Conservation (phyloP, 805 yeast species). For the Candida cerambycidarum region DNA sequence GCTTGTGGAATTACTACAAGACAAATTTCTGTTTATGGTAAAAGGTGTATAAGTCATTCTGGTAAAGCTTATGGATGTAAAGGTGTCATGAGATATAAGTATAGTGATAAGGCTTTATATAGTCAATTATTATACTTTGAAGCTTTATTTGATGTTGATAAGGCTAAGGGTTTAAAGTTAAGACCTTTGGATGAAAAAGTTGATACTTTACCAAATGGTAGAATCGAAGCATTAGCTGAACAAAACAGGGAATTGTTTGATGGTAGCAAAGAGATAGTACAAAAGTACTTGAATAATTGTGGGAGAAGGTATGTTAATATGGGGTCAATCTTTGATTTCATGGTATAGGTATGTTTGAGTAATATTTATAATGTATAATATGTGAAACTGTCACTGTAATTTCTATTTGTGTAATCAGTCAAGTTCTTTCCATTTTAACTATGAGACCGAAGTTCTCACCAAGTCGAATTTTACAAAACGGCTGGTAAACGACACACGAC, state of each 20-base stretch:
- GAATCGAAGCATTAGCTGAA: conserved; percentile 71
- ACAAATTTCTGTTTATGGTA: conserved; percentile 87
- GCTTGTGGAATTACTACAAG: conserved; percentile 79
- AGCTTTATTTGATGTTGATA: conserved; percentile 77
- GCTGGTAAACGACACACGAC: background rate
- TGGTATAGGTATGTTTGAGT: conserved; percentile 23
- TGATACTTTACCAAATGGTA: conserved; percentile 45
- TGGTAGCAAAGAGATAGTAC: conserved; percentile 55
- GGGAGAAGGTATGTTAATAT: conserved; percentile 90
- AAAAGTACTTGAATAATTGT: conserved; percentile 72
- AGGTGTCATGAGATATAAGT: conserved; percentile 78
- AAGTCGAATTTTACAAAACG: too few species aligned
- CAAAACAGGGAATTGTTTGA: conserved; percentile 69
- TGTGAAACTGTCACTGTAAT: background rate
- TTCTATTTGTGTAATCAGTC: background rate
- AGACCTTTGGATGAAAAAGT: conserved; percentile 49
- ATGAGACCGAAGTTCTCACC: too few species aligned
- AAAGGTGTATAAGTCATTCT: conserved; percentile 69
- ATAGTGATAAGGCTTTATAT: conserved; percentile 77
- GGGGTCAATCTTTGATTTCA: conserved; percentile 72
- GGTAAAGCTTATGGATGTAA: conserved; percentile 66
- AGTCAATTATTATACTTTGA: conserved; percentile 81
- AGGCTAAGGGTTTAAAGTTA: conserved; percentile 58
- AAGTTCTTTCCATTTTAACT: too few species aligned
- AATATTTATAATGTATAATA: conserved; percentile 1